Percentiles rank a stretch among this genome's conserved stretches.
Evolutionary conservation across 129 eudicot species (phyloP).

Genomic region (Chrysanthemum makinoi): DNA sequence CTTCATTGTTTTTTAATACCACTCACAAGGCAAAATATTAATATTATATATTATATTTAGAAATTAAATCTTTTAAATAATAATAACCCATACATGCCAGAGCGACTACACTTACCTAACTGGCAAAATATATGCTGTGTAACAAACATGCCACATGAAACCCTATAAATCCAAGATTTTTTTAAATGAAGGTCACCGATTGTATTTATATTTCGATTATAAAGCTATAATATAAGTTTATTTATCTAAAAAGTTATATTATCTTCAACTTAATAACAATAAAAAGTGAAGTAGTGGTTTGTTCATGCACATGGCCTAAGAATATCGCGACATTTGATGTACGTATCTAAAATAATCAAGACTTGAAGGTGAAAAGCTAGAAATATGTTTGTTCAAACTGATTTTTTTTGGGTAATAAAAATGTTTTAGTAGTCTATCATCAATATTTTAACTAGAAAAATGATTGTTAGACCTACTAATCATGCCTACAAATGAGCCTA

Average conservation of each 20-base stretch:
- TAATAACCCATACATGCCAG: conserved; percentile 33
- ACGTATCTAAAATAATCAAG: too few species aligned
- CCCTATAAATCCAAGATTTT: conserved; percentile 23
- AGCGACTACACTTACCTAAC: conserved; percentile 35
- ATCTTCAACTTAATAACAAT: too few species aligned
- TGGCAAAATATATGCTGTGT: conserved; percentile 32
- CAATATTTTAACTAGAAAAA: too few species aligned
- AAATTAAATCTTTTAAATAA: conserved; percentile 3
- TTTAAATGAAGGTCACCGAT: neutral
- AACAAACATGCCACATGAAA: conserved; percentile 54
- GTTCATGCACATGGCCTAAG: too few species aligned
- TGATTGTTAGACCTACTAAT: too few species aligned
- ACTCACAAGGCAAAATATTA: conserved; percentile 20
- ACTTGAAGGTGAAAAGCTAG: too few species aligned
- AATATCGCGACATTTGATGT: too few species aligned
- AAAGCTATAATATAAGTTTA: neutral
- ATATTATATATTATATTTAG: neutral
- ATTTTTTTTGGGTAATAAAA: too few species aligned
- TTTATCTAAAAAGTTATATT: neutral
- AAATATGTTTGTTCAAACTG: too few species aligned
- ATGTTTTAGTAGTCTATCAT: too few species aligned
- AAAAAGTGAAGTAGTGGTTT: too few species aligned
- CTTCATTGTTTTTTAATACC: conserved; percentile 26
- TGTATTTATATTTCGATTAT: neutral
- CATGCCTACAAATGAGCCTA: too few species aligned